phyloP scores from a whole-genome alignment of 371 early-diverging fungal species.

The Syncephalastrum monosporum region DNA sequence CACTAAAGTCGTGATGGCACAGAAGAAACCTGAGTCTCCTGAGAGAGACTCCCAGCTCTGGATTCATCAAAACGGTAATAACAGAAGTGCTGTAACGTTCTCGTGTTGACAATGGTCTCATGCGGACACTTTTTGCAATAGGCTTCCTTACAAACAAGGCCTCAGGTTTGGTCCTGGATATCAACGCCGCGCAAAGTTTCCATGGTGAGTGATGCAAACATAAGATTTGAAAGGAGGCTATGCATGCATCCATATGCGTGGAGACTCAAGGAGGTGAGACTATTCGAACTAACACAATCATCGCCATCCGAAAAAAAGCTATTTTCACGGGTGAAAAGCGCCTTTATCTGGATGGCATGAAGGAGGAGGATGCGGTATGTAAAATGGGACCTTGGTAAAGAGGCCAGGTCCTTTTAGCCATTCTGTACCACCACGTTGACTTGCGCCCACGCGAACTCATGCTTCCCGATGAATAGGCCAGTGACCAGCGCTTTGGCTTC shows the following conservation, averaged over 20 bases:
- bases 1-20: constrained; percentile 34
- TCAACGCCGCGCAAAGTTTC: constrained; percentile 36
- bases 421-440: neutral
- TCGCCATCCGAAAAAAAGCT: constrained; percentile 15
- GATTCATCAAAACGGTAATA: constrained; percentile 39
- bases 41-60: constrained; percentile 42
- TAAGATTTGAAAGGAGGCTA: constrained; percentile 5
- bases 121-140: neutral
- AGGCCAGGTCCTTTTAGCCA: too few relatives aligned
- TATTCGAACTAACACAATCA: too few relatives aligned
- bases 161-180: constrained; percentile 36
- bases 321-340: constrained; percentile 40
- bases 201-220: constrained; percentile 20
- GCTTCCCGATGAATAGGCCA: constrained; percentile 21
- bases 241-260: neutral
- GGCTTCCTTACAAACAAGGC: constrained; percentile 42
- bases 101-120: neutral
- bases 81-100: neutral
- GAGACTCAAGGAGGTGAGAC: neutral
- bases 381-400: neutral
- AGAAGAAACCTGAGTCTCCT: constrained; percentile 29
- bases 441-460: neutral
- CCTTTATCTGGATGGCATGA: constrained; percentile 40
- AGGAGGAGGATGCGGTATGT: constrained; percentile 34
- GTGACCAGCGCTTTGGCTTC: constrained; percentile 42